A percentile compares a stretch with the other conserved stretches of the same genome.
Evolutionary conservation across 1,284 basidiomycete species (phyloP).

Genomic region (Apiotrichum akiyoshidainum): DNA sequence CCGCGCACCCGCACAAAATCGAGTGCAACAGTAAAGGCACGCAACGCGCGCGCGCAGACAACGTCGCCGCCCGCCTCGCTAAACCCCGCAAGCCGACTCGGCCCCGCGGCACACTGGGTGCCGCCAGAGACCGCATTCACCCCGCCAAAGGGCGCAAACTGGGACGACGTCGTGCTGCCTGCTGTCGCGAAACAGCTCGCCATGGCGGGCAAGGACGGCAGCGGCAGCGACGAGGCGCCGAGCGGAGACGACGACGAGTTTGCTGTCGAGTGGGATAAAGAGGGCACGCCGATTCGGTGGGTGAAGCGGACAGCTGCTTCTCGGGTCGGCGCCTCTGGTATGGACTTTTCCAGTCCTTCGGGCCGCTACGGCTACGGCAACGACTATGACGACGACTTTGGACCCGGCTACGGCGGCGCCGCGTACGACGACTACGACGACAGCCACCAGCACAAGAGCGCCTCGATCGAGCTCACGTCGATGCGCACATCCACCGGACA

Average conservation of each 20-base stretch:
- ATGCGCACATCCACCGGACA: slow-evolving; percentile 1
- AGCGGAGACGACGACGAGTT: slow-evolving; percentile 39
- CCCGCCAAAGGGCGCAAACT: slow-evolving; percentile 48
- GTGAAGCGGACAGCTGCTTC: slow-evolving; percentile 20
- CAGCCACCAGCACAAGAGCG: background rate
- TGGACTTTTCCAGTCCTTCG: background rate
- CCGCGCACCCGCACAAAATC: background rate
- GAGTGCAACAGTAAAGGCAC: background rate
- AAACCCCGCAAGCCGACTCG: slow-evolving; percentile 15
- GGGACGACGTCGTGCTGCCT: slow-evolving; percentile 59
- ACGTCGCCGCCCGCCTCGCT: background rate
- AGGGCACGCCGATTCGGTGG: slow-evolving; percentile 44
- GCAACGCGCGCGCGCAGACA: background rate
- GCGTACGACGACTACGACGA: background rate
- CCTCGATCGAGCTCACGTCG: slow-evolving; percentile 5
- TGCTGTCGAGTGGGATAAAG: slow-evolving; percentile 48
- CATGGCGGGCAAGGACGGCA: slow-evolving; percentile 5
- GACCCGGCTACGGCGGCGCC: background rate
- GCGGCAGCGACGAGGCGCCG: slow-evolving; percentile 2
- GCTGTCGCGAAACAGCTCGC: slow-evolving; percentile 80
- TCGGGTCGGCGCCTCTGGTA: background rate
- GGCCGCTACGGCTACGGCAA: background rate
- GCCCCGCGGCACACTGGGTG: slow-evolving; percentile 43
- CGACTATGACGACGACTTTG: background rate
- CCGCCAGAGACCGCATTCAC: slow-evolving; percentile 43